A percentile compares a stretch with the other conserved stretches of the same genome.
These are phyloP conservation scores for Saccharomyces paradoxus DNA, from an alignment of 805 yeast species.

Conservation along the genomic window DNA sequence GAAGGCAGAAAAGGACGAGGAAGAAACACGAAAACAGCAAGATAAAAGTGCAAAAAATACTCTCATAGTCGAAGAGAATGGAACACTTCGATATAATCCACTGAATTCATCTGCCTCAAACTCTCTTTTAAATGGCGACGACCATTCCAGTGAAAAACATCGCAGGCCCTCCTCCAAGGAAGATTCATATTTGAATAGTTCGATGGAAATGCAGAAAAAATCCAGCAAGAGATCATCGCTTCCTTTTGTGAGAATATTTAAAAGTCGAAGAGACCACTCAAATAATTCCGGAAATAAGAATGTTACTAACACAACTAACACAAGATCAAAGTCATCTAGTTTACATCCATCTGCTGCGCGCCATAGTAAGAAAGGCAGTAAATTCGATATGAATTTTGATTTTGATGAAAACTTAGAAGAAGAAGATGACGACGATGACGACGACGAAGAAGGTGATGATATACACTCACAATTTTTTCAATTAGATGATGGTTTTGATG, in stretches of 20 bases:
- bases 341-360: not conserved
- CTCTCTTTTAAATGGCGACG: not conserved
- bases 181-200: constrained; percentile 8
- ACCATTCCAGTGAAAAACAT: not conserved
- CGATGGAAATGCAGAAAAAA: constrained; percentile 8
- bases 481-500: constrained; percentile 6
- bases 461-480: constrained; percentile 21
- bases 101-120: not conserved
- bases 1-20: not conserved
- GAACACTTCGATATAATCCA: not conserved
- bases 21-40: not conserved
- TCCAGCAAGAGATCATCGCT: constrained; percentile 9
- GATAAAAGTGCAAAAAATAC: not conserved
- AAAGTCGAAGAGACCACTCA: constrained; percentile 11
- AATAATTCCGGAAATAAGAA: not conserved
- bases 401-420: constrained; percentile 27
- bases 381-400: constrained; percentile 25
- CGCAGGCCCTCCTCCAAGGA: constrained; percentile 1
- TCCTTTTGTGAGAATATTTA: constrained; percentile 22
- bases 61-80: not conserved
- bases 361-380: constrained; percentile 6
- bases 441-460: constrained; percentile 17
- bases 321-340: not conserved
- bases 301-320: not conserved
- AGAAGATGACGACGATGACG: constrained; percentile 30